phyloP scores from a whole-genome alignment of 805 yeast species.

The Candida nanaspora region DNA sequence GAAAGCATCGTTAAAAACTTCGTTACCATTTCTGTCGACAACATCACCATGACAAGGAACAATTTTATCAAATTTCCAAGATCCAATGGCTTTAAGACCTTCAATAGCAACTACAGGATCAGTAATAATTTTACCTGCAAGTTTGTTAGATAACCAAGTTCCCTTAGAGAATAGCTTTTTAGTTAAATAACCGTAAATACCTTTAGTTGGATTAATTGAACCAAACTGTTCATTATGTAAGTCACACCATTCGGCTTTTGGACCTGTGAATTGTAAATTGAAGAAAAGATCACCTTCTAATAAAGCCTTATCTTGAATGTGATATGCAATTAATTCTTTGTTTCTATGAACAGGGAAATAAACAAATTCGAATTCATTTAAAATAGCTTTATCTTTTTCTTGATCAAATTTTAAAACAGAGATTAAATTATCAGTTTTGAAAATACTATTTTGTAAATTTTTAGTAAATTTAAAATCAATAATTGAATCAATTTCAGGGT shows the following conservation, averaged over 20 bases:
- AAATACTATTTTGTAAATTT: slow-evolving; percentile 6
- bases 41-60: slow-evolving; percentile 58
- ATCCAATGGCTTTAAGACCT: slow-evolving; percentile 21
- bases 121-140: slow-evolving; percentile 3
- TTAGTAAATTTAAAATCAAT: slow-evolving; percentile 35
- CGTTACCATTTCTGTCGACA: slow-evolving; percentile 32
- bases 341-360: slow-evolving; percentile 52
- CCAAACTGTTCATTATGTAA: slow-evolving; percentile 39
- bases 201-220: slow-evolving; percentile 34
- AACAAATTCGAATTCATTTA: slow-evolving; percentile 44
- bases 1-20: slow-evolving; percentile 11
- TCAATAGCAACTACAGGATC: slow-evolving; percentile 7
- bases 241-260: slow-evolving; percentile 26
- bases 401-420: slow-evolving; percentile 29
- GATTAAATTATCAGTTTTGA: slow-evolving; percentile 21
- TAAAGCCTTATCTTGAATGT: slow-evolving; percentile 38
- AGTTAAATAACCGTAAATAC: slow-evolving; percentile 23
- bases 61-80: slow-evolving; percentile 42
- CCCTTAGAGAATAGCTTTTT: slow-evolving; percentile 11
- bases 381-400: slow-evolving; percentile 17
- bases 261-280: slow-evolving; percentile 44
- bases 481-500: slow-evolving; percentile 25
- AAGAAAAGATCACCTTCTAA: slow-evolving; percentile 57
- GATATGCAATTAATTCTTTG: slow-evolving; percentile 48
- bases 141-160: slow-evolving; percentile 3